Evolutionary conservation across 306 rosid species (phyloP), one percentile per base, ranked within the genome.

Genomic region (Quercus agrifolia): DNA sequence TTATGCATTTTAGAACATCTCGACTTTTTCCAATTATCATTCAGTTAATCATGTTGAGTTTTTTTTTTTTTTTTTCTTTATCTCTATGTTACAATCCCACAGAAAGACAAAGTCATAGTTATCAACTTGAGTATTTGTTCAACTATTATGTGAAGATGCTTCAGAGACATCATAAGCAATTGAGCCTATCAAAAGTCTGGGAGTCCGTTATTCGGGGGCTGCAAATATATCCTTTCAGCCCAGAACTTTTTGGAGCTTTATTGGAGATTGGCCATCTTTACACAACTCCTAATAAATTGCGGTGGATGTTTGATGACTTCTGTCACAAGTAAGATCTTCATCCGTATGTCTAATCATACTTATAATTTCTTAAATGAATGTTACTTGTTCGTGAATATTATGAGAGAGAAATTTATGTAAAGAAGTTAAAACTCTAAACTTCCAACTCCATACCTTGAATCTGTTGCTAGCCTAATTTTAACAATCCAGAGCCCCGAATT

Each of bases 81-180:
- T 74, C 19, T 67, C 25, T 67, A 66, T 87, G 35, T 67, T 78
- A 79, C 58, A 71, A 66, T 84, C 75, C 69, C 78, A 88, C 97
- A 95, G 99, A 89, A 78, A 92, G 98, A 84, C 89, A 90, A 85
- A 90, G 93, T 77, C 91, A 68, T 17, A 91, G 94, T 74, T 75
- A 81, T 90, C 96, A 92, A 41, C 93, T 95, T 75, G 99, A 95
- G 80, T 74, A 74, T 85, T 80, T 95, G 90, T 91, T 95, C 83
- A 87, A 87, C 78, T 92, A 80, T 85, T 90, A 88, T 85, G 87
- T 88, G 88, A 90, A 80, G 90, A 89, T 95, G 91, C 94, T 92
- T 83, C 85, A 66, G 78, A 85, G 91, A 82, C 91, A 92, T 84
- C 89, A 81, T 72, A 86, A 70, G 70, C 87, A 86, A 70, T 84